Base-by-base conservation (phyloP, 805 yeast genomes). In the Candida coquimbonensis region DNA sequence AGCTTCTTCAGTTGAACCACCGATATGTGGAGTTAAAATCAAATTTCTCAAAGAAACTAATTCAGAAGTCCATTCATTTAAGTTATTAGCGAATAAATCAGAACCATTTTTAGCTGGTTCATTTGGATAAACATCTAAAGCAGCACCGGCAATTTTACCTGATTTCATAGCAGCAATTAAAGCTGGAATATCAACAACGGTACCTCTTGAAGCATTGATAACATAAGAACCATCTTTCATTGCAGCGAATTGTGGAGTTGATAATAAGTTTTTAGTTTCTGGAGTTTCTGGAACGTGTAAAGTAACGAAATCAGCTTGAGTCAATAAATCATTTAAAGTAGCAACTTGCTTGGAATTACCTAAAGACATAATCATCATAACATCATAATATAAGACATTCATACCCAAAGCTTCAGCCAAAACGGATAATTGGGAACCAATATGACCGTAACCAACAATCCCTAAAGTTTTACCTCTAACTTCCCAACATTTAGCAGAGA, bases 1-100 rank as follows among this genome's bases (percentile, higher is more conserved):
- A 35, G 99, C 99, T 74, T 93, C 99, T 69, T 91, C 98, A 40
- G 99, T 93, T 43, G 97, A 89, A 55, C 99, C 99, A 70, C 99
- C 99, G 57, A 93, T 93, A 65, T 93, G 99, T 32, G 99, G 99
- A 45, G 98, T 83, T 61, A 93, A 76, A 54, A 93, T 89, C 51
- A 91, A 80, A 69, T 93, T 93, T 70, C 90, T 81, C 64, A 89
- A 76, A 11, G 85, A 71, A 56, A 81, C 76, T 57, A 93, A 77
- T 64, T 90, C 96, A 32, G 87, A 73, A 51, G 86, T 77, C 90
- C 96, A 93, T 37, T 71, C 56, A 70, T 91, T 91, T 63, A 93
- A 75, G 37, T 76, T 75, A 64, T 84, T 75, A 58, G 63, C 72
- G 72, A 90, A 93, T 56, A 79, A 68, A 51, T 77, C 81, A 53